Base-by-base conservation (phyloP, 1,139 yeast genomes). In the Blastobotrys apis region DNA sequence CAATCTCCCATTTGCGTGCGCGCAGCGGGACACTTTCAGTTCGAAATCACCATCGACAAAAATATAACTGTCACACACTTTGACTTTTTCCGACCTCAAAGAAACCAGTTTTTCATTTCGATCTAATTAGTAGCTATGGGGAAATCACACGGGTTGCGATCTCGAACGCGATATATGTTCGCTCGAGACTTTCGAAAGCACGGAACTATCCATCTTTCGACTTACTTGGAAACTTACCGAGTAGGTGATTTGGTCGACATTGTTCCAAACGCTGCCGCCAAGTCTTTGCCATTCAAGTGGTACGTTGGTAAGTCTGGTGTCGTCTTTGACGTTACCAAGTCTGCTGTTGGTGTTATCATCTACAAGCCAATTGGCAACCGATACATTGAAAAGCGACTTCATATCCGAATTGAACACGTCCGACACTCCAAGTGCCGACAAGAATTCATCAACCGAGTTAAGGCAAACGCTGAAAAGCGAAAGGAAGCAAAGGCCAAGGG, bases 231-330 rank as follows among this genome's bases (percentile, higher is more conserved):
- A 84, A 77, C 80, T 71, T 92, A 92, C 95, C 87, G 81, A 77
- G 97, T 92, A 66, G 98, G 98, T 70, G 98, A 92, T 76, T 90
- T 92, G 68, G 98, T 92, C 70, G 98, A 92, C 77, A 90, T 92
- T 80, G 90, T 87, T 79, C 98, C 95, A 75, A 92, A 92, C 74
- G 97, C 96, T 52, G 81, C 98, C 64, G 80, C 90, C 79, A 88
- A 90, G 83, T 97, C 98, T 85, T 88, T 92, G 97, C 98, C 98
- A 73, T 96, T 87, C 88, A 92, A 92, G 81, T 90, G 81, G 84
- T 92, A 92, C 96, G 97, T 90, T 81, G 98, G 98, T 77, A 92
- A 88, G 84, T 92, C 98, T 62, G 98, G 98, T 83, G 87, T 90
- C 64, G 83, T 92, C 60, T 92, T 81, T 94, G 92, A 92, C 82